phyloP scores from a whole-genome alignment of 169 alveolate species.

The Theileria luwenshuni region DNA sequence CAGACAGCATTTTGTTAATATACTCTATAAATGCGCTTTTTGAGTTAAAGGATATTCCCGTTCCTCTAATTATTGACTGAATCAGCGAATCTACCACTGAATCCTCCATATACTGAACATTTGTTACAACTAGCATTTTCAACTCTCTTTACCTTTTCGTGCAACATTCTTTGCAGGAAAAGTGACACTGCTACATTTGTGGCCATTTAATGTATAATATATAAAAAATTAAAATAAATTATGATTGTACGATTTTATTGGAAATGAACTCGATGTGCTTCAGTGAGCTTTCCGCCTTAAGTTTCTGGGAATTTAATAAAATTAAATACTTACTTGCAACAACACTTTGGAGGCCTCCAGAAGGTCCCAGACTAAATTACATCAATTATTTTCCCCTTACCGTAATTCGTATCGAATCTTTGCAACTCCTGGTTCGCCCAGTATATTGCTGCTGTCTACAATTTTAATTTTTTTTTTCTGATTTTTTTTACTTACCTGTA shows the following conservation, averaged over 20 bases:
- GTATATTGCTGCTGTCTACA: conserved; percentile 76
- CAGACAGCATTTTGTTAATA: conserved; percentile 31
- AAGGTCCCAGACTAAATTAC: conserved; percentile 62
- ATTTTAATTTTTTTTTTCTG: not conserved
- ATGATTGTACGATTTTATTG: conserved; percentile 47
- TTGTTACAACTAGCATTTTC: not conserved
- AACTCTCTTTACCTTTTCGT: conserved; percentile 42
- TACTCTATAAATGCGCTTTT: conserved; percentile 43
- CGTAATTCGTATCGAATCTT: conserved; percentile 73
- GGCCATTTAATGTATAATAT: conserved; percentile 25
- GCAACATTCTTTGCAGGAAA: conserved; percentile 57
- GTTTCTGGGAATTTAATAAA: conserved; percentile 11
- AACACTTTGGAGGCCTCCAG: conserved; percentile 48
- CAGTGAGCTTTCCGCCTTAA: conserved; percentile 39
- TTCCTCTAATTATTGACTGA: conserved; percentile 52
- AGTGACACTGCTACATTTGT: conserved; percentile 51
- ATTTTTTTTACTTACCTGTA: conserved; percentile 48
- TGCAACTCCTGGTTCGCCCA: conserved; percentile 83
- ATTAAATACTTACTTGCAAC: conserved; percentile 17
- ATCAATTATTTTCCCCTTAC: conserved; percentile 31
- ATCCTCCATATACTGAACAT: conserved; percentile 53
- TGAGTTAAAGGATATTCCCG: conserved; percentile 36
- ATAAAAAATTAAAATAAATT: conserved; percentile 2
- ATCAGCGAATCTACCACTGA: conserved; percentile 35
- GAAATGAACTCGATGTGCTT: conserved; percentile 61